These are phyloP conservation scores for Penicillium nucicola DNA, from an alignment of 495 filamentous ascomycete species.

Conservation along the genomic window DNA sequence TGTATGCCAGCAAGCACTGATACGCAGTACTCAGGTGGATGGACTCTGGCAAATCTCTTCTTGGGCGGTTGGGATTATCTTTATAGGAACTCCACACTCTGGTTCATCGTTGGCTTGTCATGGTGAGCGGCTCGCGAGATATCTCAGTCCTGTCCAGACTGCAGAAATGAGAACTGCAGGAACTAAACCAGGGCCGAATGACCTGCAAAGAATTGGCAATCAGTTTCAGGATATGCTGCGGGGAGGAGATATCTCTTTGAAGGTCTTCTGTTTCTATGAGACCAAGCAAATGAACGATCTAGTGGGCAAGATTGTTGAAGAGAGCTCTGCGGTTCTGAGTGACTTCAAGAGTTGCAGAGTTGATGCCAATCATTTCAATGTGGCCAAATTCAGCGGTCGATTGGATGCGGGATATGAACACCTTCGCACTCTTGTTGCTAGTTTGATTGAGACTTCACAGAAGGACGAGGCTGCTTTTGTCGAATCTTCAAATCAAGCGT, in stretches of 20 bases:
- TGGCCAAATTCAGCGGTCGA: not conserved
- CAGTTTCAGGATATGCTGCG: not conserved
- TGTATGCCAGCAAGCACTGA: not conserved
- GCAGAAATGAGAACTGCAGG: not conserved
- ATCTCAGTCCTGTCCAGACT: not conserved
- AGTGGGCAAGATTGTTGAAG: slow-evolving; percentile 4
- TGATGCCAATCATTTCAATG: not conserved
- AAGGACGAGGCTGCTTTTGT: not conserved
- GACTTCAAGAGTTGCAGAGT: not conserved
- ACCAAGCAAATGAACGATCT: not conserved
- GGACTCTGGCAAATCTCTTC: slow-evolving; percentile 3
- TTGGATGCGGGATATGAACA: not conserved
- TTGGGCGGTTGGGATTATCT: not conserved
- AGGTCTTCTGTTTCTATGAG: slow-evolving; percentile 4
- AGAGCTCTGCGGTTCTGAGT: not conserved
- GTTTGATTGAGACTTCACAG: not conserved
- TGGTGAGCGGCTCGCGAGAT: not conserved
- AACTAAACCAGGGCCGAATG: not conserved
- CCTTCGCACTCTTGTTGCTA: not conserved
- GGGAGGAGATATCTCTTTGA: not conserved
- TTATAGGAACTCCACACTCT: slow-evolving; percentile 3
- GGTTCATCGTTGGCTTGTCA: not conserved
- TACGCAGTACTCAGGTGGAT: slow-evolving; percentile 2
- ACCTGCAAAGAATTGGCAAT: not conserved
- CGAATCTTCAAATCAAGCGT: too few relatives aligned